phyloP scores from a whole-genome alignment of 2,329 filamentous ascomycete species.

The Ceratocystis ficicola region DNA sequence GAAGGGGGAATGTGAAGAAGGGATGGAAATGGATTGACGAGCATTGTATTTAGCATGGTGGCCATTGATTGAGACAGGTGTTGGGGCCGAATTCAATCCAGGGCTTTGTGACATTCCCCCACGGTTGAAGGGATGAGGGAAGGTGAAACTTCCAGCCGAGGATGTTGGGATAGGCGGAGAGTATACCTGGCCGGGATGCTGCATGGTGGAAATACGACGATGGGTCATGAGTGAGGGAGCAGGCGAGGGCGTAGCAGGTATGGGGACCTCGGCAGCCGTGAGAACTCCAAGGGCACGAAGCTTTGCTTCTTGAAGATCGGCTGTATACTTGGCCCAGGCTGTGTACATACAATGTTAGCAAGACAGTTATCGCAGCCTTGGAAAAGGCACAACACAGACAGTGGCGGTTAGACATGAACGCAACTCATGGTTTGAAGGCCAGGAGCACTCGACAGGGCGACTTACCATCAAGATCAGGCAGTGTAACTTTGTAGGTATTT shows the following conservation, averaged over 20 bases:
- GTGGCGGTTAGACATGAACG: background rate
- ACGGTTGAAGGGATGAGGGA: slow-evolving; percentile 47
- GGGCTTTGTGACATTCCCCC: slow-evolving; percentile 52
- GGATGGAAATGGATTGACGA: slow-evolving; percentile 59
- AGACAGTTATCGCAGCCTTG: background rate
- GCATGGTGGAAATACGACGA: slow-evolving; percentile 43
- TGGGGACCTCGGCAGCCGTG: slow-evolving; percentile 59
- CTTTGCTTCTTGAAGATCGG: slow-evolving; percentile 79
- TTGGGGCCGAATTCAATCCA: slow-evolving; percentile 51
- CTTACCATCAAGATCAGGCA: slow-evolving; percentile 56
- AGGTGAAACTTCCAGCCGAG: slow-evolving; percentile 39
- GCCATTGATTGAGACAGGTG: slow-evolving; percentile 57
- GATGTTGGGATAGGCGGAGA: slow-evolving; percentile 76
- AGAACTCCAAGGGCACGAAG: slow-evolving; percentile 81
- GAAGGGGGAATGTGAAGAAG: slow-evolving; percentile 52
- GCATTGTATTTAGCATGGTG: slow-evolving; percentile 51
- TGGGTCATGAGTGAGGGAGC: slow-evolving; percentile 18
- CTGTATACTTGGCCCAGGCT: slow-evolving; percentile 64
- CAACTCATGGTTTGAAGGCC: background rate
- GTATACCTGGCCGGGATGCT: slow-evolving; percentile 65
- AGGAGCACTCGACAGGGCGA: background rate
- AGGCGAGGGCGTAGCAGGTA: slow-evolving; percentile 31
- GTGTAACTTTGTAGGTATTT: slow-evolving; percentile 46
- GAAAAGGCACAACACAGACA: background rate
- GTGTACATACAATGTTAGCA: slow-evolving; percentile 13